Evolutionary conservation across 2,329 filamentous ascomycete species (phyloP).

Genomic region (Hypocrella siamensis): DNA sequence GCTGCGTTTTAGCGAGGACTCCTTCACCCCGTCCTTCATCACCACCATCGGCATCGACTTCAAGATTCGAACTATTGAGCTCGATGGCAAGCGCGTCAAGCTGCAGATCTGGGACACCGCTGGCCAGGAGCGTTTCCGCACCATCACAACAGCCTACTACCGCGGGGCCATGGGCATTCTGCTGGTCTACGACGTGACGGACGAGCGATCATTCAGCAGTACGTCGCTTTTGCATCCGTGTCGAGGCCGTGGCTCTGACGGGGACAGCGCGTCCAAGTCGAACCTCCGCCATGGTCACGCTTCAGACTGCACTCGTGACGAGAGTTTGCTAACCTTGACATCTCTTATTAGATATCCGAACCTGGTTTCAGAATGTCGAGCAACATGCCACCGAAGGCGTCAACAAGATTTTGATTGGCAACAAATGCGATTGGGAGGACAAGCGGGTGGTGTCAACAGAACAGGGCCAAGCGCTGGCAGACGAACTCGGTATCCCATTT

Average conservation of each 20-base stretch:
- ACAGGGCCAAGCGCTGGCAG: conserved; percentile 80
- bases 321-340: not conserved
- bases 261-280: no score
- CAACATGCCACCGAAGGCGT: conserved; percentile 97
- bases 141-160: conserved; percentile 98
- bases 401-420: conserved; percentile 98
- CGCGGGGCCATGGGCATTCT: conserved; percentile 96
- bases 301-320: no score
- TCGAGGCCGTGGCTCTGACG: no score
- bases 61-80: conserved; percentile 97
- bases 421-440: conserved; percentile 99
- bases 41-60: conserved; percentile 99
- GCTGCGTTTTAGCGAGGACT: conserved; percentile 92
- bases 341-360: conserved; percentile 65
- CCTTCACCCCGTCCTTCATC: conserved; percentile 94
- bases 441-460: conserved; percentile 90
- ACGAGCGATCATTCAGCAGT: conserved; percentile 93
- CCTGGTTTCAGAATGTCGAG: conserved; percentile 98
- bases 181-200: conserved; percentile 95
- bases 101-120: conserved; percentile 99
- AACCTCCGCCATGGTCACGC: no score
- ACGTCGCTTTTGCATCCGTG: conserved; percentile 19
- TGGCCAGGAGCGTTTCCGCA: conserved; percentile 94
- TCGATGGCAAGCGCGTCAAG: conserved; percentile 97
- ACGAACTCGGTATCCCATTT: conserved; percentile 95